Evolutionary conservation across 768 basidiomycete genomes (phyloP), one percentile per base, ranked within the genome.

Genomic region (Amylocystis lapponica): DNA sequence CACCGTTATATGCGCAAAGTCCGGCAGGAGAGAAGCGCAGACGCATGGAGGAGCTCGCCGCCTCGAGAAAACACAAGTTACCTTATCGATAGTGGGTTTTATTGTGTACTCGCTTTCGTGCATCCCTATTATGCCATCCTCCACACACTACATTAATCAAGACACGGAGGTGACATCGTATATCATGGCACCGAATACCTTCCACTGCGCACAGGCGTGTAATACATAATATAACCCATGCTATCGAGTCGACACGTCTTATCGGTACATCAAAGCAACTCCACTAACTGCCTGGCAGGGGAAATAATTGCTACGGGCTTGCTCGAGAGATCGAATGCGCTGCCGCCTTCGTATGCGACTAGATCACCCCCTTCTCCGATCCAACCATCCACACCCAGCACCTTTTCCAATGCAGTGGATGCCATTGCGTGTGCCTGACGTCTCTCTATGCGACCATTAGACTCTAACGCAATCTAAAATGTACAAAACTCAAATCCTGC

Each of bases 351-450:
- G 41, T 61, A 64, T 13, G 58, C 59, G 6, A 62, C 60, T 11
- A 64, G 38, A 31, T 64, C 61, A 3, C 55, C 56, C 27, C 48
- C 53, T 16, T 59, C 54, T 1, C 68, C 70, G 4, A 72, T 57
- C 26, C 67, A 64, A 0, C 61, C 59, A n/a, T 65, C 58, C 3
- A 73, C 56, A 1, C 69, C 70, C 1, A 74, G 54, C 13, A 72
- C 55, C 34, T 54, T 63, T 51, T 74, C 69, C n/a, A 74, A 57
- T 42, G 69, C 73, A 19, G 57, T 56, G 1, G 65, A 68, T 17
- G 52, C 67, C 8, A 75, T 55, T 10, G 56, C 65, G n/a, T 71
- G 46, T 1, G 61, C 64, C 5, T 62, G 52, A 13, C 57, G 51
- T 39, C 47, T 57, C 27, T 59, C 56, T 19, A 74, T 58, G 10